Percentiles rank a stretch among this genome's conserved stretches.
phyloP scores from a whole-genome alignment of 495 filamentous ascomycete genomes.

The Talaromyces stipitatus region DNA sequence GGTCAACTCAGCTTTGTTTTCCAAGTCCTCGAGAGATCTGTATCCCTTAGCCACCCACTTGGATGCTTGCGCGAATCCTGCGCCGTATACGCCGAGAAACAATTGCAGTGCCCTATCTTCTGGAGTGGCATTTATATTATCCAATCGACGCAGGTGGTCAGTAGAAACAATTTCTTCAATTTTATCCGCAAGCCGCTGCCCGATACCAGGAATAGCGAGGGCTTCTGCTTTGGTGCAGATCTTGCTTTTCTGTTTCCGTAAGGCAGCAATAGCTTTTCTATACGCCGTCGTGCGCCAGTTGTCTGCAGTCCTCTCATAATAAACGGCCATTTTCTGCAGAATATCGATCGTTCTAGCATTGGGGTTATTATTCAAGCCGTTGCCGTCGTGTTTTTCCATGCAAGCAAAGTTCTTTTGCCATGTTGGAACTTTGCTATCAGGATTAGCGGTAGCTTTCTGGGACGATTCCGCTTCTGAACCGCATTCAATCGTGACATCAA shows the following conservation, averaged over 20 bases:
- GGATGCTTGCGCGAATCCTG: slow-evolving; percentile 59
- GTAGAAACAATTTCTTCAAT: slow-evolving; percentile 88
- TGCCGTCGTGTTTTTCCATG: slow-evolving; percentile 54
- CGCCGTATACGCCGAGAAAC: slow-evolving; percentile 78
- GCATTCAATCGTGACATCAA: slow-evolving; percentile 10
- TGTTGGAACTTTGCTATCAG: slow-evolving; percentile 2
- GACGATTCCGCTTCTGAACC: slow-evolving; percentile 13
- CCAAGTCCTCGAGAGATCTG: slow-evolving; percentile 66
- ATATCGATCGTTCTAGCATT: slow-evolving; percentile 71
- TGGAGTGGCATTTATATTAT: slow-evolving; percentile 58
- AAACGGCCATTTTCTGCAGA: slow-evolving; percentile 74
- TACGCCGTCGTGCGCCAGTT: slow-evolving; percentile 77
- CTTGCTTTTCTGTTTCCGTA: slow-evolving; percentile 58
- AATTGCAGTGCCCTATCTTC: slow-evolving; percentile 52
- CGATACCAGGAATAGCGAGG: slow-evolving; percentile 59
- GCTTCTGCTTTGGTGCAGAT: slow-evolving; percentile 67
- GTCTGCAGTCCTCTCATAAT: slow-evolving; percentile 69
- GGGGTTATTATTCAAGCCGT: slow-evolving; percentile 37
- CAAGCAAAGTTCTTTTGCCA: slow-evolving; percentile 56
- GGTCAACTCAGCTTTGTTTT: slow-evolving; percentile 55
- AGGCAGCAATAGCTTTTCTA: slow-evolving; percentile 66
- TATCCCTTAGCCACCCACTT: slow-evolving; percentile 76
- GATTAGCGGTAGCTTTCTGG: slow-evolving; percentile 6
- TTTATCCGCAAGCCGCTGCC: slow-evolving; percentile 69
- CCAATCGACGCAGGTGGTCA: slow-evolving; percentile 64